A percentile compares a stretch with the other conserved stretches of the same genome.
Conservation (phyloP, 768 basidiomycete genomes). For the Calocybe cyanea region DNA sequence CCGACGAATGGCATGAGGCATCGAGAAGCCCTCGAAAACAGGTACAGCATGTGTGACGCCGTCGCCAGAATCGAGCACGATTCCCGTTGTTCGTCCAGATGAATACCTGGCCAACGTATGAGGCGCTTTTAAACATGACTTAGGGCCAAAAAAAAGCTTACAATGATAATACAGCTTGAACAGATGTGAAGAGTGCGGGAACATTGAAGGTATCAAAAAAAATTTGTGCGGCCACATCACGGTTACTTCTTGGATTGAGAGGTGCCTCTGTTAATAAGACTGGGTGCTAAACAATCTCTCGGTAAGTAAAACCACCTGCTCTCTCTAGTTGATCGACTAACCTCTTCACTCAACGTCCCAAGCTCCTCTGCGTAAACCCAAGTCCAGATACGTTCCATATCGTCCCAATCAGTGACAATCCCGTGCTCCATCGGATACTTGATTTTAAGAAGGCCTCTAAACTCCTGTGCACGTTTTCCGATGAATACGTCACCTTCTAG, state of each 20-base stretch:
- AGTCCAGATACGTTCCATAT: slow-evolving; percentile 99
- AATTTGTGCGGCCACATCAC: slow-evolving; percentile 96
- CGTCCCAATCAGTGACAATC: slow-evolving; percentile 99
- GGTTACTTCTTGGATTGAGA: slow-evolving; percentile 92
- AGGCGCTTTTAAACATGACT: slow-evolving; percentile 9
- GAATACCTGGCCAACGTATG: slow-evolving; percentile 70
- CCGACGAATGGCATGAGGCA: slow-evolving; percentile 96
- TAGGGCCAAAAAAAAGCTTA: slow-evolving; percentile 37
- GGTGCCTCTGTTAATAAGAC: slow-evolving; percentile 97
- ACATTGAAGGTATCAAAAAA: slow-evolving; percentile 99
- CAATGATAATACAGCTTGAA: slow-evolving; percentile 96
- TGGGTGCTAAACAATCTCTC: slow-evolving; percentile 70
- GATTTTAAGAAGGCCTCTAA: slow-evolving; percentile 92
- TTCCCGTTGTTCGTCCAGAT: slow-evolving; percentile 97
- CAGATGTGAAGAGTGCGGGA: slow-evolving; percentile 92
- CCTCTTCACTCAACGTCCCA: slow-evolving; percentile 95
- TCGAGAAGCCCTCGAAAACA: slow-evolving; percentile 98
- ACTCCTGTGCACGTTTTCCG: slow-evolving; percentile 92
- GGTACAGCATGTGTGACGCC: slow-evolving; percentile 99
- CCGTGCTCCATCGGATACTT: slow-evolving; percentile 99
- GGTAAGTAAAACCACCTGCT: slow-evolving; percentile 15
- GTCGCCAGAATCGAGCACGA: slow-evolving; percentile 97
- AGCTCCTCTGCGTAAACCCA: slow-evolving; percentile 97
- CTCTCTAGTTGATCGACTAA: slow-evolving; percentile 28
- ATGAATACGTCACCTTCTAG: slow-evolving; percentile 97